Evolutionary conservation across 192 early-diverging fungal species (phyloP), one percentile per base, ranked within the genome.

Genomic region (Coemansia sp.): DNA sequence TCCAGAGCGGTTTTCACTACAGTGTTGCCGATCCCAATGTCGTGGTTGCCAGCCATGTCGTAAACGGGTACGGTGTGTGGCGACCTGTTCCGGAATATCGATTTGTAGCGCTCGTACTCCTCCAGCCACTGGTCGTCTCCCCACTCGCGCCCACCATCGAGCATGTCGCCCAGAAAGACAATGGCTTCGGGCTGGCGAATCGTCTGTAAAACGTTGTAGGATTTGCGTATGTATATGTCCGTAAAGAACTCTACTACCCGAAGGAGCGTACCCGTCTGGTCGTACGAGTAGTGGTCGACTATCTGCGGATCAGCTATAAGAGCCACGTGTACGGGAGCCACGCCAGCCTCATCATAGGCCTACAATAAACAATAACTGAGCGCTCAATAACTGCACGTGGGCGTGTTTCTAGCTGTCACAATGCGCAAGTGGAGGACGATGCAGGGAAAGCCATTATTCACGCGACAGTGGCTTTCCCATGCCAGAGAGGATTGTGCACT

Each of bases 261-360:
- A 6, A 93, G 82, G 0, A 88, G 33, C 2, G 88, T 33, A 0
- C 92, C 92, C 10, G 83, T 71, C 39, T 89, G 88, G 3, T 83
- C 72, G 67, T 98, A 98, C 10, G 94, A 96, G 68, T 90, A 91
- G 35, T 88, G 79, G 72, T 96, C 96, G 37, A 93, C 94, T 41
- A 98, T 85, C 68, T 98, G 96, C 38, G 96, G 94, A 75, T 98
- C 96, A 0, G 91, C 90, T 41, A 98, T 80, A 9, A 98, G 65
- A 12, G 88, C 87, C 18, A 94, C 65, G 48, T 75, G 79, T 25
- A 53, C 45, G 2, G 63, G 59, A 12, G 39, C 25, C n/a, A 18
- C 21, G 50, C 31, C 35, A 25, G 50, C 41, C 41, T 36, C 33
- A 3, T 64, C 45, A 35, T 64, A 55, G 14, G 52, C 52, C 52